Percentiles rank a stretch among this genome's conserved stretches.
phyloP scores from a whole-genome alignment of 2,329 filamentous ascomycete genomes.

The Colletotrichum euphorbiae region DNA sequence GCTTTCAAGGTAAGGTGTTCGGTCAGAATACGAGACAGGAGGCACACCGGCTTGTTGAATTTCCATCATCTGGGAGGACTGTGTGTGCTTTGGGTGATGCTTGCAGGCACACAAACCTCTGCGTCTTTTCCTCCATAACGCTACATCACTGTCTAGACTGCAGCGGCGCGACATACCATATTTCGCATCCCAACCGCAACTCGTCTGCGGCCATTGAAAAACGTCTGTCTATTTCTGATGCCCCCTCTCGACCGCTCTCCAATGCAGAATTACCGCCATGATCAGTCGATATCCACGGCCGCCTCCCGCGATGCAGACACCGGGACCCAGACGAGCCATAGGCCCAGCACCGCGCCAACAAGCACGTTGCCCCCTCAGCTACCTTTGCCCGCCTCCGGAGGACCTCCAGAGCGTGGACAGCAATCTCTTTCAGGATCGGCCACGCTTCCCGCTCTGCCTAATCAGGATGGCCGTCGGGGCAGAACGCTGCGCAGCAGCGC shows the following conservation, averaged over 20 bases:
- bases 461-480: slow-evolving; percentile 37
- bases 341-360: slow-evolving; percentile 33
- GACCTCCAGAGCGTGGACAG: background rate
- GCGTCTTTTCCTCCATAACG: background rate
- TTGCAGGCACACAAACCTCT: background rate
- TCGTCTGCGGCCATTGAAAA: background rate
- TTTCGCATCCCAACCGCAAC: background rate
- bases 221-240: background rate
- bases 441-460: slow-evolving; percentile 41
- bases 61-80: background rate
- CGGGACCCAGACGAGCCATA: slow-evolving; percentile 26
- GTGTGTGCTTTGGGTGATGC: too few relatives aligned
- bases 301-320: slow-evolving; percentile 43
- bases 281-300: slow-evolving; percentile 41
- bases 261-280: slow-evolving; percentile 49
- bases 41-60: background rate
- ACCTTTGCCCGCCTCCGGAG: slow-evolving; percentile 2
- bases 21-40: background rate
- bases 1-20: background rate
- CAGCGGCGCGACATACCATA: slow-evolving; percentile 7
- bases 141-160: background rate
- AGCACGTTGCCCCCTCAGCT: slow-evolving; percentile 26
- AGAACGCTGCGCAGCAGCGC: slow-evolving; percentile 56
- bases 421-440: slow-evolving; percentile 22
- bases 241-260: slow-evolving; percentile 32